These are phyloP conservation scores for Corchorus capsularis DNA, from an alignment of 345 rosid genomes.

Conservation along the genomic window DNA sequence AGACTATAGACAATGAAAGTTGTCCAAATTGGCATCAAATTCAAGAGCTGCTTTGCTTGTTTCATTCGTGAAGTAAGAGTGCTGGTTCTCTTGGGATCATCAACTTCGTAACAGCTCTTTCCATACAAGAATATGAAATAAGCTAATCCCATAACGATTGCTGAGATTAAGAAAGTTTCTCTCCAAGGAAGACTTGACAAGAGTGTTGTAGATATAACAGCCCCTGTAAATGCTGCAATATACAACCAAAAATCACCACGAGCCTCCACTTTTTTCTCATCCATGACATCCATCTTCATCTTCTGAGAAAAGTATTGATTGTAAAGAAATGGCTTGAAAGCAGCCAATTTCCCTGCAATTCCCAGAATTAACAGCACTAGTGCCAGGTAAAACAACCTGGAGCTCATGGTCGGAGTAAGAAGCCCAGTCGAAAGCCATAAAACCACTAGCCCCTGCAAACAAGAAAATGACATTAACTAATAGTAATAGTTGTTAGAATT, in stretches of 20 bases:
- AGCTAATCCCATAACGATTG: not conserved
- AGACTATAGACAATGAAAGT: conserved; percentile 5
- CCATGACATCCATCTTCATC: not conserved
- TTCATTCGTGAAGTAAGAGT: not conserved
- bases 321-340: conserved; percentile 4
- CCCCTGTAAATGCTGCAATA: not conserved
- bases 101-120: not conserved
- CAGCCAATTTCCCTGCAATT: not conserved
- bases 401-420: not conserved
- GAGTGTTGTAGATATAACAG: not conserved
- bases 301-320: not conserved
- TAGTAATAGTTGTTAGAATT: too few species aligned
- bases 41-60: not conserved
- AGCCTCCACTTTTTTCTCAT: not conserved
- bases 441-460: not conserved
- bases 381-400: conserved; percentile 7
- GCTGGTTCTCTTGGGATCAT: not conserved
- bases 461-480: not conserved
- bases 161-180: not conserved
- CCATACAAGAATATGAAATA: not conserved
- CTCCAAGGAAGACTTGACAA: conserved; percentile 9
- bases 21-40: not conserved
- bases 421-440: conserved; percentile 10
- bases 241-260: conserved; percentile 7
- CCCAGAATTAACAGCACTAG: not conserved